Base-by-base conservation (phyloP, 192 early-diverging fungal genomes). In the Backusella circina region DNA sequence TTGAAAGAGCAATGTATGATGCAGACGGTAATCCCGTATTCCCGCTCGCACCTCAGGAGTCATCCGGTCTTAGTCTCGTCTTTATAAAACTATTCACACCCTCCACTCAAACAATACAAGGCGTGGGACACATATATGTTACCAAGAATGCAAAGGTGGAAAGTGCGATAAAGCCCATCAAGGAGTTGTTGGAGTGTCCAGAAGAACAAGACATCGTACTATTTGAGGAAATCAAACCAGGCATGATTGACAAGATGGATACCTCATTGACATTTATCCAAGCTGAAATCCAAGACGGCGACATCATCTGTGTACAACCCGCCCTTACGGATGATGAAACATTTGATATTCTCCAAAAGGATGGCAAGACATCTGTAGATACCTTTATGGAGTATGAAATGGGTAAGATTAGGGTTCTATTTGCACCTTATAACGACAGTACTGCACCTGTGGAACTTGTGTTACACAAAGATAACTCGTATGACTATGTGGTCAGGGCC, bases 251-350 rank as follows among this genome's bases (percentile, higher is more conserved):
- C 51, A 74, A 76, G 31, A 89, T 94, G 84, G 90, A 94, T 70
- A 37, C 75, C 12, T 82, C 85, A 35, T 35, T 71, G 35, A 93
- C 93, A 1, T 97, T 96, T 81, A 61, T 65, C 2, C 66, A 81
- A 33, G 90, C 93, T 15, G 98, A 99, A 79, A 90, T 99, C 64
- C 91, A 94, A 79, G 92, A 93, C 70, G 98, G 98, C 35, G 98
- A 99, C 78, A 98, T 99, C 70, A 88, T 99, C 70, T 92, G 88
- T 74, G 91, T 93, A 80, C 95, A 97, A 82, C 82, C 81, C 23
- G 83, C 82, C 26, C 73, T 90, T 26, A 85, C 81, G 21, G 80
- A 77, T 33, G 81, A 84, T 74, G 83, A 88, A 82, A 87, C 80
- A 16, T 65, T 9, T 26, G 21, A 32, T 3, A 30, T 41, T 65